Evolutionary conservation across 2,329 filamentous ascomycete species (phyloP).

Genomic region (Clonostachys rosea): DNA sequence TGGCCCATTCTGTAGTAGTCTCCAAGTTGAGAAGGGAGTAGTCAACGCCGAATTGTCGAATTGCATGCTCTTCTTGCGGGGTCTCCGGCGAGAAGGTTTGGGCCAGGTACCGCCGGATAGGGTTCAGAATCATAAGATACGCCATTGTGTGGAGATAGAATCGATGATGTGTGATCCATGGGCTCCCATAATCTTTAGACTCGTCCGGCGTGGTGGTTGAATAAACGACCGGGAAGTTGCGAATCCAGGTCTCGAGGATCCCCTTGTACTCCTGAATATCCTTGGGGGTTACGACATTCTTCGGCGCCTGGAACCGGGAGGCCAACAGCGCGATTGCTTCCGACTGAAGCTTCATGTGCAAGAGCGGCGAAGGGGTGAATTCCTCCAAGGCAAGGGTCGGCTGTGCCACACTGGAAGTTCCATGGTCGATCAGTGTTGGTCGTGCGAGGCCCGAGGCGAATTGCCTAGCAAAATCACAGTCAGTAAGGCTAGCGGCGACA

Average conservation of each 20-base stretch:
- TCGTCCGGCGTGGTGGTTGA: conserved; percentile 29
- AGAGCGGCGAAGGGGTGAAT: conserved; percentile 20
- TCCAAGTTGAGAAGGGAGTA: conserved; percentile 34
- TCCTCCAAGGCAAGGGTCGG: conserved; percentile 24
- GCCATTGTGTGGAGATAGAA: conserved; percentile 36
- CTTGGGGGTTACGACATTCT: conserved; percentile 15
- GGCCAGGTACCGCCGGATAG: conserved; percentile 39
- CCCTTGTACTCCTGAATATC: conserved; percentile 23
- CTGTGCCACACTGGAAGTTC: conserved; percentile 20
- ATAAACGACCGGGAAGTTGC: conserved; percentile 32
- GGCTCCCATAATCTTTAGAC: conserved; percentile 27
- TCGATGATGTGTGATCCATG: conserved; percentile 40
- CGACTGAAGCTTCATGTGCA: conserved; percentile 29
- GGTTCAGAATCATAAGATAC: conserved; percentile 39
- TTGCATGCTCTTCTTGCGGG: conserved; percentile 20
- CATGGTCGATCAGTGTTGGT: conserved; percentile 25
- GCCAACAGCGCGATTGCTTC: conserved; percentile 21
- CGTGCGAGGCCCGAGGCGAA: conserved; percentile 24
- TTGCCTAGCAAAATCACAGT: conserved; percentile 13
- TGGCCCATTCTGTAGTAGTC: conserved; percentile 31
- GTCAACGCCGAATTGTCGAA: conserved; percentile 31
- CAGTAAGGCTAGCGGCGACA: not conserved
- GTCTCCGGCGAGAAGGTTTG: conserved; percentile 19
- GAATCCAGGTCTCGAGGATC: conserved; percentile 33
- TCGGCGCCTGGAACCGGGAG: conserved; percentile 20